Base-by-base conservation (phyloP, 768 basidiomycete genomes). In the Trametes punicea region DNA sequence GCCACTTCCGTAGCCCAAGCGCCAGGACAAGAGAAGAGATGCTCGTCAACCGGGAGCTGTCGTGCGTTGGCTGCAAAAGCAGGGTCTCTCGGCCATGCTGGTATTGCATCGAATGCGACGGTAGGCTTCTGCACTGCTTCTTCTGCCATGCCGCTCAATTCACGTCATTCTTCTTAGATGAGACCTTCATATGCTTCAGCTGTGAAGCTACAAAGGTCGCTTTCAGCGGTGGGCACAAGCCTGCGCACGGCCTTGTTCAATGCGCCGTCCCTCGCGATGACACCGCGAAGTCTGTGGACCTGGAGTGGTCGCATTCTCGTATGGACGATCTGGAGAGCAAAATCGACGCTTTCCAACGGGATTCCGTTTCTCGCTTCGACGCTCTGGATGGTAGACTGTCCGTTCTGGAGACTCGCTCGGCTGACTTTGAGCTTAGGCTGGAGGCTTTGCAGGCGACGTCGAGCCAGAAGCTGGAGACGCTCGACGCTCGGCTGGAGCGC, bases 91-190 rank as follows among this genome's bases (percentile, higher is more conserved):
- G 51, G 9, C 59, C 59, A 9, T 60, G 59, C 31, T 60, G 59
- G 59, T 55, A 56, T 23, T 60, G 59, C 16, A 38, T 52, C 6
- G 59, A 60, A n/a, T 60, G 59, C 46, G 54, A 52, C 20, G 51
- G 59, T 55, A n/a, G 8, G 56, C 39, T 16, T 9, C 31, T 11
- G 3, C 4, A 7, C 23, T 2, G 16, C 11, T 10, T 5, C n/a
- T 15, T 46, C 25, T 7, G 29, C 15, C 23, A 7, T 2, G 13
- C 13, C 10, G 30, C 34, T 31, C 11, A 42, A 18, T 6, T 38
- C 13, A 11, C 26, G 27, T 38, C 4, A 16, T 4, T 6, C 2
- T 13, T 15, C 10, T 4, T 16, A 60, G 59, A 56, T 4, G 59
- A 56, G 7, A 44, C 36, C 20, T 60, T 60, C 23, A 26, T 60